Conservation (phyloP, 257 asterid genomes). For the Petunia secreta region DNA sequence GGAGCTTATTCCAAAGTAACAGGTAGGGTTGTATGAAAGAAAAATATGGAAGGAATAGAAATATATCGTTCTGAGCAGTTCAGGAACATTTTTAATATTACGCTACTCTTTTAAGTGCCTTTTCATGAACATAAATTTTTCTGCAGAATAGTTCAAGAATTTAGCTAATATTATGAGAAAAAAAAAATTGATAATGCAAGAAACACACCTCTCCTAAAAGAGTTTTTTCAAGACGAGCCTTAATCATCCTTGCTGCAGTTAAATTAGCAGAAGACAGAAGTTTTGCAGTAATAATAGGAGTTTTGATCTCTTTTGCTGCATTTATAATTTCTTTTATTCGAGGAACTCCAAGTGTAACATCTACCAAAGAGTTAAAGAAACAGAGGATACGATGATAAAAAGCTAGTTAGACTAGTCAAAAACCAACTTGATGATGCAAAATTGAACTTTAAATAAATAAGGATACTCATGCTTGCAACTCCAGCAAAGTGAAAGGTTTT, state of each 20-base stretch:
- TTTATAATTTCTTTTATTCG: conserved; percentile 86
- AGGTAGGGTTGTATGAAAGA: background rate
- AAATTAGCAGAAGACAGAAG: conserved; percentile 52
- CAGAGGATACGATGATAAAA: conserved; percentile 29
- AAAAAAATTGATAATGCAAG: background rate
- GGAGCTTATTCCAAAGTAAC: background rate
- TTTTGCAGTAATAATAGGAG: conserved; percentile 78
- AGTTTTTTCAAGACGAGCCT: conserved; percentile 84
- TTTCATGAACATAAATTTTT: background rate
- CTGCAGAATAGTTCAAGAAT: background rate
- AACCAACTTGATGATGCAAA: conserved; percentile 24
- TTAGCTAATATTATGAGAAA: too few relatives aligned
- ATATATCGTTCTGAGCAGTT: background rate
- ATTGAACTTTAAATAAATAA: conserved; percentile 35
- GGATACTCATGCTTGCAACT: conserved; percentile 99
- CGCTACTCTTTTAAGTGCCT: background rate
- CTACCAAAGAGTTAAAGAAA: conserved; percentile 61
- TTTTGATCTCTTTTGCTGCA: conserved; percentile 79
- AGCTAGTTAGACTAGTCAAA: conserved; percentile 7
- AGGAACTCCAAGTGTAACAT: conserved; percentile 98
- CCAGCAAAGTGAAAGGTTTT: conserved; percentile 99
- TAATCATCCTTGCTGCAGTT: conserved; percentile 59
- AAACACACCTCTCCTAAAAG: conserved; percentile 76
- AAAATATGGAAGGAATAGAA: background rate
- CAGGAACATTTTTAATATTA: background rate